Percentiles rank a stretch among this genome's conserved stretches.
Evolutionary conservation across 257 asterid species (phyloP).

Genomic region (Mentha longifolia): DNA sequence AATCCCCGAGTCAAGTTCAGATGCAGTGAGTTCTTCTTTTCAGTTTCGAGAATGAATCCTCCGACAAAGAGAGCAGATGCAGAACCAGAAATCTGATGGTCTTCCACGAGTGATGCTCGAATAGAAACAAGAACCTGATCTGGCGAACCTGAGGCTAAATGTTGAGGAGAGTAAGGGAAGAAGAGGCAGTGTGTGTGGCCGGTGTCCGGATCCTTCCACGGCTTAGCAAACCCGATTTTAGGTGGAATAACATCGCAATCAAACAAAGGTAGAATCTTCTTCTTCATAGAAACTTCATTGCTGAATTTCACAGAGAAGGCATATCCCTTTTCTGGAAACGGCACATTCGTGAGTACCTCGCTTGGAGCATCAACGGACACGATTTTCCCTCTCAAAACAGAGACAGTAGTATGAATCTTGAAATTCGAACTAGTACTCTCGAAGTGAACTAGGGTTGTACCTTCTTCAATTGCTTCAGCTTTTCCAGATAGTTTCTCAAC

Average conservation of each 20-base stretch:
- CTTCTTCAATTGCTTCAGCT: conserved; percentile 79
- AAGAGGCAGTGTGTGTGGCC: conserved; percentile 65
- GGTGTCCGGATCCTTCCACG: conserved; percentile 68
- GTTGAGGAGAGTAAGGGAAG: conserved; percentile 80
- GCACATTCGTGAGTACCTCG: conserved; percentile 71
- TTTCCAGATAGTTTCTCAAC: conserved; percentile 67
- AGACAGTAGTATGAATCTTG: conserved; percentile 67
- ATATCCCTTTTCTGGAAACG: conserved; percentile 71
- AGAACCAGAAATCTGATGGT: conserved; percentile 57
- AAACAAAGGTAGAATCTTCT: conserved; percentile 35
- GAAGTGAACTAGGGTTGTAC: conserved; percentile 56
- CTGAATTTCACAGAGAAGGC: conserved; percentile 59
- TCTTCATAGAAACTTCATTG: conserved; percentile 42
- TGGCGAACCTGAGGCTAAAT: conserved; percentile 45
- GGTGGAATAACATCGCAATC: conserved; percentile 74
- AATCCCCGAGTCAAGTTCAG: conserved; percentile 58
- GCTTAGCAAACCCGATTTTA: conserved; percentile 63
- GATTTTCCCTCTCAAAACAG: conserved; percentile 57
- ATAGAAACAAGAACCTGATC: conserved; percentile 53
- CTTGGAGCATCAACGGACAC: conserved; percentile 67
- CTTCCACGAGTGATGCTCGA: conserved; percentile 64
- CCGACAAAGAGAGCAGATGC: conserved; percentile 81
- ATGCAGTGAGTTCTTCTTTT: conserved; percentile 45
- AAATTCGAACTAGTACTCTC: conserved; percentile 45
- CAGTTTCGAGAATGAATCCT: conserved; percentile 68